Evolutionary conservation across 1,139 yeast species (phyloP), one percentile per base, ranked within the genome.

Genomic region (Yamadazyma diospyri): DNA sequence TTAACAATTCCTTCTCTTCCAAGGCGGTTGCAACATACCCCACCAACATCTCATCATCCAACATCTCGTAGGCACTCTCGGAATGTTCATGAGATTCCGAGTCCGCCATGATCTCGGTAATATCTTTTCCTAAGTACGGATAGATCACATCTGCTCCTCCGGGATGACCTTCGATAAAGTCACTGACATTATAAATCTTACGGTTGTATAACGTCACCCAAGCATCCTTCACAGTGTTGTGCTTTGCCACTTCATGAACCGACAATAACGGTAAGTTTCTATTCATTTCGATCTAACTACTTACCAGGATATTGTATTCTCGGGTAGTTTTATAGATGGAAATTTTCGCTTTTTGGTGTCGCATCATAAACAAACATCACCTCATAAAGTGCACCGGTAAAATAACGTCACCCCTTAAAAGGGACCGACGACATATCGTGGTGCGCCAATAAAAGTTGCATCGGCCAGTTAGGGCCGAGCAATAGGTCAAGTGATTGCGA

Each of bases 51-150:
- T 56, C 83, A 39, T 89, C 97, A 47, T 85, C 89, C 44, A 89
- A 61, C 73, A 89, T 82, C 44, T 88, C 96, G 54, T 87, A 87
- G 6, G 96, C 94, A 31, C 83, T 66, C 51, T 85, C 94, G 2
- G 92, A 81, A 59, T 88, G 96, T 35, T 72, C 76, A 53, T 88
- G 95, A 22, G 81, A 69, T 4, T 52, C 56, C 12, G 64, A 57
- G 51, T 86, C 94, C n/a, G 81, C 76, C 76, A 89, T 70, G 30
- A 85, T 78, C 28, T 70, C 73, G 9, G 97, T 84, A 42, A 88
- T 69, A 54, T 92, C 97, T 53, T 79, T 72, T 30, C 97, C 96
- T 10, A 87, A 92, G 53, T 80, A 77, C 4, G 86, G 89, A 36
- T 72, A 48, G 38, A 92, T 75, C 25, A 84, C 53, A 36, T 86